Conservation (phyloP, 2,329 filamentous ascomycete genomes). For the Fusarium abutilonis region DNA sequence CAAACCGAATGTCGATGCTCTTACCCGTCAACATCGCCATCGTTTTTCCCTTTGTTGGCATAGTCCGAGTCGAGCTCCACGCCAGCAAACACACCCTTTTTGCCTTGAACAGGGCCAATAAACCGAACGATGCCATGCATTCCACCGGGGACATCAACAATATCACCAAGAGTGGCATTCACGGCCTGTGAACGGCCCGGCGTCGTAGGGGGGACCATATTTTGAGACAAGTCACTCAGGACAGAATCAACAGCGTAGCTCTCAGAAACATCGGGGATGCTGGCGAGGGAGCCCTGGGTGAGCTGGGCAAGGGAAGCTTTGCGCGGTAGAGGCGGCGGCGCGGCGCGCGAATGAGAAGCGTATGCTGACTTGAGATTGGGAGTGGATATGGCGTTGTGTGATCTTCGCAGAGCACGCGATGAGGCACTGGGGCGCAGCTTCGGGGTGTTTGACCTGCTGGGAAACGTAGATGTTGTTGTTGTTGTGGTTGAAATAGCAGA, state of each 20-base stretch:
- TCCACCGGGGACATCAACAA: constrained; percentile 90
- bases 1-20: constrained; percentile 40
- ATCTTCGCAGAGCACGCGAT: constrained; percentile 56
- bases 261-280: constrained; percentile 73
- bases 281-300: constrained; percentile 69
- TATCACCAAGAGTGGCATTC: constrained; percentile 77
- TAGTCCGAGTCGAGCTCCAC: constrained; percentile 88
- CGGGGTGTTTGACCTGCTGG: constrained; percentile 30
- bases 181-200: constrained; percentile 62
- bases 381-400: constrained; percentile 62
- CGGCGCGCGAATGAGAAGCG: constrained; percentile 59
- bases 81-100: constrained; percentile 90
- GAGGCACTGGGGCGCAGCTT: constrained; percentile 38
- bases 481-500: constrained; percentile 41
- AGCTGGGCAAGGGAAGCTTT: constrained; percentile 78
- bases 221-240: constrained; percentile 48
- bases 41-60: constrained; percentile 89
- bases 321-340: constrained; percentile 65
- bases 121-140: constrained; percentile 94
- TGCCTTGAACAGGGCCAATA: constrained; percentile 84
- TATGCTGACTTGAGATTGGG: constrained; percentile 67
- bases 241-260: constrained; percentile 69
- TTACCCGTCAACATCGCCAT: constrained; percentile 93
- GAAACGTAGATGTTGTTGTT: constrained; percentile 38
- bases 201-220: constrained; percentile 65